Evolutionary conservation across 169 alveolate species (phyloP), one percentile per base, ranked within the genome.

Genomic region (Plasmodium vinckei): DNA sequence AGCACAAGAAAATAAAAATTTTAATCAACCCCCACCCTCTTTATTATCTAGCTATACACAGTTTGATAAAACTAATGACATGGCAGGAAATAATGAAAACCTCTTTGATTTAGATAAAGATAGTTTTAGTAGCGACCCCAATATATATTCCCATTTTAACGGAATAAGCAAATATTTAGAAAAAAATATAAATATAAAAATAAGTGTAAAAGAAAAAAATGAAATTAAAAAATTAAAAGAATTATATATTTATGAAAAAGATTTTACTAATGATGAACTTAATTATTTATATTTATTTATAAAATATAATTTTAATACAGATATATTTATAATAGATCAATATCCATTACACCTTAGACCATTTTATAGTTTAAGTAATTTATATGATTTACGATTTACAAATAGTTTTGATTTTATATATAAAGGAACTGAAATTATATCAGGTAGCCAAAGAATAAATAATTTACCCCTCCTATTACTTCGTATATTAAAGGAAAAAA

Each of bases 401-500:
- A 75, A 75, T 42, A 75, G 88, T 67, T 75, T 61, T 44, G 88
- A 75, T 49, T 75, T 75, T 25, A 47, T 75, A 3, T 75, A 75
- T 64, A 75, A 63, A 54, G 88, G 88, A 10, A 39, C 64, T 1
- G 88, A 75, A 75, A 75, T 75, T n/a, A 63, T 75, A 19, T 75
- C 88, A 9, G 88, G 88, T 4, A 61, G 75, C 47, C 88, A 75
- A 68, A 6, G 88, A 61, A 75, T 75, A 17, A 60, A 75, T 42
- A 64, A 75, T 54, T 49, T 75, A n/a, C 88, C 88, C 3, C 5
- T 75, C 9, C 33, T 75, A 1, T 44, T 75, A 1, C 64, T 63
- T 42, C 61, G 64, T n/a, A 53, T 64, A 10, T 15, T 75, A 54
- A 75, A 63, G 9, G 75, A 17, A 46, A 68, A 46, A 17, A 68